These are phyloP conservation scores for Pleurotus tuber-regium DNA, from an alignment of 768 basidiomycete genomes.

Conservation along the genomic window DNA sequence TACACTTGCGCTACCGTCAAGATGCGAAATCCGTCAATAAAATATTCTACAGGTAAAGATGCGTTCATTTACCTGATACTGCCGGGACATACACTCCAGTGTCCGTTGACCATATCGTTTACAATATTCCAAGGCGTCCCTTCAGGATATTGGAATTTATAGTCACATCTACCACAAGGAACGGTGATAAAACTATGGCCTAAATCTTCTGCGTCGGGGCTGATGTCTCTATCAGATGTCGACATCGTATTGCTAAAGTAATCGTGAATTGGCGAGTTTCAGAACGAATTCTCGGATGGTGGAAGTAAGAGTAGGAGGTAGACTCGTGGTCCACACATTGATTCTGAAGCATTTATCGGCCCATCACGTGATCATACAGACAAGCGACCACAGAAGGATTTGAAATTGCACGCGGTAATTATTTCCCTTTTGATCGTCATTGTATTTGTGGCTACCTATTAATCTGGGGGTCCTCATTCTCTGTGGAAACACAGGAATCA, in stretches of 20 bases:
- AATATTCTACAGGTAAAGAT: not conserved
- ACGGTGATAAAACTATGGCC: not conserved
- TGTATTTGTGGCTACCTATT: not conserved
- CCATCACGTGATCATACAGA: constrained; percentile 4
- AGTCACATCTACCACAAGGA: constrained; percentile 8
- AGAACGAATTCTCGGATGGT: not conserved
- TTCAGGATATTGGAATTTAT: constrained; percentile 10
- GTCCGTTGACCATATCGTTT: constrained; percentile 8
- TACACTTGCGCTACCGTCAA: not conserved
- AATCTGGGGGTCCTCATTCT: constrained; percentile 1
- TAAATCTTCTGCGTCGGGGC: constrained; percentile 4
- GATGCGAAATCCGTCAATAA: not conserved
- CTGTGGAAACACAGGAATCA: constrained; percentile 1
- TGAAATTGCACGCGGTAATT: constrained; percentile 9
- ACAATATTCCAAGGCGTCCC: constrained; percentile 14
- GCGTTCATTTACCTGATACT: constrained; percentile 11
- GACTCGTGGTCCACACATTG: constrained; percentile 5
- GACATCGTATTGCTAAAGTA: not conserved
- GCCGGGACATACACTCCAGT: constrained; percentile 13
- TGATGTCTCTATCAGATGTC: not conserved
- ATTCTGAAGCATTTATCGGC: constrained; percentile 11
- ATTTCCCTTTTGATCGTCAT: not conserved
- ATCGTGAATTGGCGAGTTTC: not conserved
- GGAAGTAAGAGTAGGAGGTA: constrained; percentile 9
- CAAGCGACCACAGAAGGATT: not conserved